Evolutionary conservation across 305 asterid genomes (phyloP).

Genomic region (Fraxinus xanthoxyloides): DNA sequence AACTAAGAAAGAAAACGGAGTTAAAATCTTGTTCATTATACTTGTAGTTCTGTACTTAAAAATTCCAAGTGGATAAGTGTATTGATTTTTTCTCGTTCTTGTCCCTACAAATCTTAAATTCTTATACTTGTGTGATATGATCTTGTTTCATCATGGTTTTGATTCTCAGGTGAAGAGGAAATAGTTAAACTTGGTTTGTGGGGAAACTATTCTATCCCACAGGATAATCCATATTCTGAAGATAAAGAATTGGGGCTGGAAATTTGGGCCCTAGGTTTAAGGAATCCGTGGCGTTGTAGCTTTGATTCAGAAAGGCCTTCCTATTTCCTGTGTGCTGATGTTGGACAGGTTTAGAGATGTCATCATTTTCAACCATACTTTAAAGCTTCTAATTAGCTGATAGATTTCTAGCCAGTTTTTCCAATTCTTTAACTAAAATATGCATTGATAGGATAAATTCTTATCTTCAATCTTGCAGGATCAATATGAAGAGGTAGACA

Average conservation of each 20-base stretch:
- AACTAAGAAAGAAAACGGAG: neutral
- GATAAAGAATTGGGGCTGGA: conserved; percentile 65
- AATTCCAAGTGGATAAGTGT: too few species aligned
- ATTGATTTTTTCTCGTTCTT: too few species aligned
- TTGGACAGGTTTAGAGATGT: conserved; percentile 88
- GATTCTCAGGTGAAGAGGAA: conserved; percentile 53
- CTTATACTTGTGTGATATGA: neutral
- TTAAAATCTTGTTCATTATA: neutral
- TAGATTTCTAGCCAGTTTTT: neutral
- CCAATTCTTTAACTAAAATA: neutral
- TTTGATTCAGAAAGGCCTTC: conserved; percentile 91
- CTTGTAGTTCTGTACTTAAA: neutral
- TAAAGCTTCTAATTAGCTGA: too few species aligned
- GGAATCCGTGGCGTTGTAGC: conserved; percentile 96
- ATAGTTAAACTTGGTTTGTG: conserved; percentile 55
- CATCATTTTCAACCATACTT: too few species aligned
- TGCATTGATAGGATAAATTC: neutral
- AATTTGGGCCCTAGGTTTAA: conserved; percentile 82
- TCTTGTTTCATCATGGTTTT: neutral
- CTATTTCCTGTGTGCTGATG: conserved; percentile 76
- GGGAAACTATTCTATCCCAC: conserved; percentile 85
- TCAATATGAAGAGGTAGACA: conserved; percentile 77
- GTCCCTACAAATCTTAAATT: too few species aligned
- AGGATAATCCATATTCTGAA: conserved; percentile 69
- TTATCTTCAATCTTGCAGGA: conserved; percentile 37